A percentile compares a stretch with the other conserved stretches of the same genome.
phyloP scores from a whole-genome alignment of 192 early-diverging fungal genomes.

The Backusella morwellensis region DNA sequence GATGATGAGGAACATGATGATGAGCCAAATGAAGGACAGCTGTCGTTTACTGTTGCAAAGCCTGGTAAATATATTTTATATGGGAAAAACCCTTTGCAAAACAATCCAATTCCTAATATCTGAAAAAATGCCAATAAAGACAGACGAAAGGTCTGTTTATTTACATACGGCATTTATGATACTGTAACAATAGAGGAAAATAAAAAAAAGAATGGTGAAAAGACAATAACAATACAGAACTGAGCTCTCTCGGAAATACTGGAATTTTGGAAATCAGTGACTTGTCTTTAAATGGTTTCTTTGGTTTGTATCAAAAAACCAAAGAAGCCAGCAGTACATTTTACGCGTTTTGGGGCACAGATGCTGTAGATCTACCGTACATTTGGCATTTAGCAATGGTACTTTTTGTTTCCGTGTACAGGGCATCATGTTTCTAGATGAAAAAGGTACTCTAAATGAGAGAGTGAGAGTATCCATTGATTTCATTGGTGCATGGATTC shows the following conservation, averaged over 20 bases:
- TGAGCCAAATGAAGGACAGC: conserved; percentile 19
- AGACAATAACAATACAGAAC: background rate
- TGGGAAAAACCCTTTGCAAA: conserved; percentile 76
- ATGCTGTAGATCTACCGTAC: background rate
- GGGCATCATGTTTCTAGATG: too few species aligned
- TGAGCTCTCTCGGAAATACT: background rate
- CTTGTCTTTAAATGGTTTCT: background rate
- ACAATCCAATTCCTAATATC: conserved; percentile 59
- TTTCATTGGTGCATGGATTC: background rate
- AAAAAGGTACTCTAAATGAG: background rate
- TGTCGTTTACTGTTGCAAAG: conserved; percentile 48
- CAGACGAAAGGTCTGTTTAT: background rate
- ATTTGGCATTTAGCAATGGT: background rate
- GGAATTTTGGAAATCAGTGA: background rate
- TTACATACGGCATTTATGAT: background rate
- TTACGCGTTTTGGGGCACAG: background rate
- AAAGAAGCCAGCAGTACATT: background rate
- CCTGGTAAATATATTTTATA: conserved; percentile 69
- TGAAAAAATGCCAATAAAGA: conserved; percentile 41
- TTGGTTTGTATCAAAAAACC: background rate
- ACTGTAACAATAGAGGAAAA: background rate
- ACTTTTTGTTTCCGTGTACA: background rate
- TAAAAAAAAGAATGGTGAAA: background rate
- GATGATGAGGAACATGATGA: background rate
- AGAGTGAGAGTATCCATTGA: background rate